Conservation (phyloP, 495 filamentous ascomycete genomes). For the Neurospora tetrasperma region DNA sequence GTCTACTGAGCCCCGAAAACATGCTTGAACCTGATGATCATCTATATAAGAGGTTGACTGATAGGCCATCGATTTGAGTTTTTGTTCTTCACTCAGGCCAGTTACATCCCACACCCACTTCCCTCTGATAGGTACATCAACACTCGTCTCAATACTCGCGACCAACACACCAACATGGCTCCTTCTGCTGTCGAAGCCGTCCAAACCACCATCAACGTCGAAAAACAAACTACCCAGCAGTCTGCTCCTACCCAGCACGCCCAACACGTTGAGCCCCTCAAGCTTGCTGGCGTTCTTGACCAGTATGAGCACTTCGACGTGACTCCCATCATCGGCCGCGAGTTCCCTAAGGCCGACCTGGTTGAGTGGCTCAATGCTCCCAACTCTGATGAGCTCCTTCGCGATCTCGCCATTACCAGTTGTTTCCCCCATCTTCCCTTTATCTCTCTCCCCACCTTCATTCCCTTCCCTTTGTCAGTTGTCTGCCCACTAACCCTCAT, state of each 20-base stretch:
- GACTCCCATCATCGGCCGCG: conserved; percentile 58
- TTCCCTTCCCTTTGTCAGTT: not conserved
- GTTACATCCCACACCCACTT: not conserved
- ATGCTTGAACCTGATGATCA: not conserved
- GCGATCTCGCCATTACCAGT: conserved; percentile 64
- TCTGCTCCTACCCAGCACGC: not conserved
- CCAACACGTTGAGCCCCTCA: conserved; percentile 28
- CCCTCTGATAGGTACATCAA: not conserved
- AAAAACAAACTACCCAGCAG: not conserved
- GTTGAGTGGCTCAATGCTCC: conserved; percentile 51
- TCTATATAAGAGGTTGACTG: not conserved
- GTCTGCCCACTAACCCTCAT: not conserved
- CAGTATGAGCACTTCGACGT: conserved; percentile 51
- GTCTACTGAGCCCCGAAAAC: not conserved
- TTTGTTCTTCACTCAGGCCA: not conserved
- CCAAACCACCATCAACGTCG: conserved; percentile 2
- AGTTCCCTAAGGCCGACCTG: conserved; percentile 52
- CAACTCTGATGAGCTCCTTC: conserved; percentile 56
- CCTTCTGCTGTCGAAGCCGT: conserved; percentile 21
- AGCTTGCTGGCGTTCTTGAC: conserved; percentile 45
- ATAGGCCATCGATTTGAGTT: not conserved
- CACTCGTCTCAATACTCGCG: not conserved
- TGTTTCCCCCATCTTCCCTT: conserved; percentile 1
- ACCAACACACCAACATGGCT: conserved; percentile 15
- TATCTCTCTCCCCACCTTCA: not conserved